Percentiles rank a stretch among this genome's conserved stretches.
Conservation (phyloP, 2,329 filamentous ascomycete genomes). For the Epichloe gansuensis region DNA sequence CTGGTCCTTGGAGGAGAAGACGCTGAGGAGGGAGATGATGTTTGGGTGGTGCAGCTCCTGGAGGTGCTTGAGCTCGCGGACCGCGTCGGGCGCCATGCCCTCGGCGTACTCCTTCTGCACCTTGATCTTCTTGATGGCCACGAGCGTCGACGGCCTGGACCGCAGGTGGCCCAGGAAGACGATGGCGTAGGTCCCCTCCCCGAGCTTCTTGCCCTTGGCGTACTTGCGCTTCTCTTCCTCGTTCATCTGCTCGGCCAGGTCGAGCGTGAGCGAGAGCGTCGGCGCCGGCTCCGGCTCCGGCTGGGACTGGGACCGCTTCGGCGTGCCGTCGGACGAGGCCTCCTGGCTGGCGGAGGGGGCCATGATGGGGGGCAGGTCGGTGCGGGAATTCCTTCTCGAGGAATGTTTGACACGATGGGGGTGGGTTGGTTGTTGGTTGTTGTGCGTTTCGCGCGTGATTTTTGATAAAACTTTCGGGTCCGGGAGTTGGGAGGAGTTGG, state of each 20-base stretch:
- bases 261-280: constrained; percentile 29
- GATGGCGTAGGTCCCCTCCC: constrained; percentile 92
- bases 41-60: constrained; percentile 92
- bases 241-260: constrained; percentile 70
- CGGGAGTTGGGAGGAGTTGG: too few species aligned
- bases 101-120: constrained; percentile 75
- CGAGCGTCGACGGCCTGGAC: constrained; percentile 55
- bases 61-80: constrained; percentile 90
- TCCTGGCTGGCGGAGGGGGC: constrained; percentile 19
- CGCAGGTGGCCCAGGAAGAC: constrained; percentile 82
- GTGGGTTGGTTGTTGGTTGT: too few species aligned
- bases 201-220: constrained; percentile 82
- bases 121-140: constrained; percentile 93
- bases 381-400: too few species aligned
- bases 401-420: too few species aligned
- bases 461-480: too few species aligned
- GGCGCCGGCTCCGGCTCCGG: constrained; percentile 6
- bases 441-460: too few species aligned
- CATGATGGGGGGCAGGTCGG: constrained; percentile 20
- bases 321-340: constrained; percentile 32
- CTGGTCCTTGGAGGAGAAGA: constrained; percentile 92
- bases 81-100: constrained; percentile 84
- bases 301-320: constrained; percentile 18
- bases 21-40: constrained; percentile 82
- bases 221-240: constrained; percentile 78